These are phyloP conservation scores for Cyclotella baltica DNA, from an alignment of 108 stramenopile species.

Conservation along the genomic window DNA sequence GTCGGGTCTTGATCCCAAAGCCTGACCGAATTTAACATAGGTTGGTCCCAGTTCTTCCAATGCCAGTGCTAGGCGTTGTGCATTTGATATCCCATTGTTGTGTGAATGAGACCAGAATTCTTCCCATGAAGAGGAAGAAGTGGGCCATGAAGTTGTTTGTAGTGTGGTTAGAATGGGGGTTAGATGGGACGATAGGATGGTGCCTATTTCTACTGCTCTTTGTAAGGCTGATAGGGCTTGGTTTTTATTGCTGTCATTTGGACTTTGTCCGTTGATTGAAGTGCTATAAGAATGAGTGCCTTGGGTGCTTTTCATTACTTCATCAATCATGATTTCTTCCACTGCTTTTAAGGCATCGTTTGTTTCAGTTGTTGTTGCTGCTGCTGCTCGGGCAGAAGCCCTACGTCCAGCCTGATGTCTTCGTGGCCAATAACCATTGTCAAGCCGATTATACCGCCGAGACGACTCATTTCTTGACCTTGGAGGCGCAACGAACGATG, in stretches of 20 bases:
- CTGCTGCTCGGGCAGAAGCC: too few species aligned
- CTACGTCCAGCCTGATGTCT: too few species aligned
- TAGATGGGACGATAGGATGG: conserved; percentile 21
- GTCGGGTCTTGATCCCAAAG: conserved; percentile 75
- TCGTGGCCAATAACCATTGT: too few species aligned
- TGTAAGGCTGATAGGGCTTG: conserved; percentile 17
- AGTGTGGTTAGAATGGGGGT: conserved; percentile 21
- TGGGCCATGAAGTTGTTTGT: conserved; percentile 10
- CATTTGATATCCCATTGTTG: conserved; percentile 34
- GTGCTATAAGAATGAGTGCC: too few species aligned
- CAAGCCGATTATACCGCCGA: too few species aligned
- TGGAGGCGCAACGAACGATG: too few species aligned
- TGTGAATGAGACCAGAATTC: conserved; percentile 38
- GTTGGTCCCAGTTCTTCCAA: conserved; percentile 77
- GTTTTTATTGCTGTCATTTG: background rate
- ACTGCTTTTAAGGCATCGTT: background rate
- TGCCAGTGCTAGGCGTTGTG: conserved; percentile 56
- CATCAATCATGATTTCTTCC: conserved; percentile 7
- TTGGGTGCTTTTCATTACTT: background rate
- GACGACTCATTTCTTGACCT: too few species aligned
- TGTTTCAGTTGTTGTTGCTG: background rate
- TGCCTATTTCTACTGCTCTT: conserved; percentile 39
- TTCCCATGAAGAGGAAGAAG: conserved; percentile 30
- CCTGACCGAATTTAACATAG: conserved; percentile 85
- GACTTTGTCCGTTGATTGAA: background rate